phyloP scores from a whole-genome alignment of 2,329 filamentous ascomycete genomes.

The Phaeosphaeria sp. region DNA sequence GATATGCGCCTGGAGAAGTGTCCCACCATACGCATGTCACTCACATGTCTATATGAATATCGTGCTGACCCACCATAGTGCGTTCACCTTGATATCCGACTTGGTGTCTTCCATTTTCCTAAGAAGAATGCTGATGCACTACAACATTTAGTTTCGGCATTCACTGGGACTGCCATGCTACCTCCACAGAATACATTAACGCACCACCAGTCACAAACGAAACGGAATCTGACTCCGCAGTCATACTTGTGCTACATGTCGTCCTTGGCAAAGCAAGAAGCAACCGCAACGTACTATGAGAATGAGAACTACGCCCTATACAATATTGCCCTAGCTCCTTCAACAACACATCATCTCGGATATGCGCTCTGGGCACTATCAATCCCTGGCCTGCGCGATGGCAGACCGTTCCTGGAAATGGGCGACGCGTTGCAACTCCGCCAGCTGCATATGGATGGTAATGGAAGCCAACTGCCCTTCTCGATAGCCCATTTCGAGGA shows the following conservation, averaged over 20 bases:
- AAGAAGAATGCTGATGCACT: background rate
- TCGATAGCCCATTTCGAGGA: slow-evolving; percentile 2
- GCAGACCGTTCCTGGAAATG: slow-evolving; percentile 39
- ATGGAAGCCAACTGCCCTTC: slow-evolving; percentile 13
- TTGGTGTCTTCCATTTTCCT: background rate
- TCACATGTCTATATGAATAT: background rate
- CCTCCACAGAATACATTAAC: background rate
- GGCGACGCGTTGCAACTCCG: slow-evolving; percentile 43
- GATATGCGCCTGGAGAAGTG: background rate
- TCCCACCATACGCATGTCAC: background rate
- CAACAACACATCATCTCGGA: background rate
- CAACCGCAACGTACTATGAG: slow-evolving; percentile 19
- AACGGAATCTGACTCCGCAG: slow-evolving; percentile 6
- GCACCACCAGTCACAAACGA: background rate
- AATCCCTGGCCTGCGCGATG: slow-evolving; percentile 41
- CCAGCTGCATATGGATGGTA: slow-evolving; percentile 28
- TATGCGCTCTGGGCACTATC: slow-evolving; percentile 21
- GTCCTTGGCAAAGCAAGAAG: slow-evolving; percentile 20
- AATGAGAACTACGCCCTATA: slow-evolving; percentile 30
- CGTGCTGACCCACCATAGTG: background rate
- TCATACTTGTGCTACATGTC: slow-evolving; percentile 26
- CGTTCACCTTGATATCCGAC: background rate
- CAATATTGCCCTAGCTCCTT: slow-evolving; percentile 14
- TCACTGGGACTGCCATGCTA: slow-evolving; percentile 29
- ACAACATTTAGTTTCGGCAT: slow-evolving; percentile 5